phyloP scores from a whole-genome alignment of 2,329 filamentous ascomycete species.

The Tolypocladium album region DNA sequence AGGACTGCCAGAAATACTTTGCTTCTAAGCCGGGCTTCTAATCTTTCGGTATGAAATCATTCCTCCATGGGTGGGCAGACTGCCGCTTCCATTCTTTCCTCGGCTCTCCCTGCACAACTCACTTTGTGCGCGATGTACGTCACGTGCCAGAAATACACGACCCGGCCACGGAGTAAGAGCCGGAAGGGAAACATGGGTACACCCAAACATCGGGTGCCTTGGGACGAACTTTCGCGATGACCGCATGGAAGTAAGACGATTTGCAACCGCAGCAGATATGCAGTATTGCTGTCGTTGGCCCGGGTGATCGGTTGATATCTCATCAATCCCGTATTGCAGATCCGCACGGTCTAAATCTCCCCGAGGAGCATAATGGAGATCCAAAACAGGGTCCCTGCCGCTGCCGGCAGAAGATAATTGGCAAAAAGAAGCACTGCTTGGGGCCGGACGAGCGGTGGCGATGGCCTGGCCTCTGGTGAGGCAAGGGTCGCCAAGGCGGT shows the following conservation, averaged over 20 bases:
- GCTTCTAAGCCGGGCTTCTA: constrained; percentile 46
- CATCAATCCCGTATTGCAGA: constrained; percentile 1
- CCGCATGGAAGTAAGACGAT: not conserved
- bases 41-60: constrained; percentile 8
- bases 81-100: not conserved
- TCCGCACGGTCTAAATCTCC: not conserved
- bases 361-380: not conserved
- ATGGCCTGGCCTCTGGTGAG: not conserved
- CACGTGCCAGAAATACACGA: not conserved
- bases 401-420: not conserved
- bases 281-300: not conserved
- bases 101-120: not conserved
- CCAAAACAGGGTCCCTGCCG: not conserved
- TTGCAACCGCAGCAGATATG: not conserved
- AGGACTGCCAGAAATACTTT: constrained; percentile 56
- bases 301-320: constrained; percentile 2
- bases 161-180: not conserved
- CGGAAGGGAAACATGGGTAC: not conserved
- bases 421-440: not conserved
- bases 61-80: not conserved
- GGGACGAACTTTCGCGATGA: not conserved
- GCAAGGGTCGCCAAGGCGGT: not conserved
- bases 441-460: not conserved
- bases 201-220: not conserved
- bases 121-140: not conserved